Conservation (phyloP, 2,329 filamentous ascomycete species). For the Didymella lethalis region DNA sequence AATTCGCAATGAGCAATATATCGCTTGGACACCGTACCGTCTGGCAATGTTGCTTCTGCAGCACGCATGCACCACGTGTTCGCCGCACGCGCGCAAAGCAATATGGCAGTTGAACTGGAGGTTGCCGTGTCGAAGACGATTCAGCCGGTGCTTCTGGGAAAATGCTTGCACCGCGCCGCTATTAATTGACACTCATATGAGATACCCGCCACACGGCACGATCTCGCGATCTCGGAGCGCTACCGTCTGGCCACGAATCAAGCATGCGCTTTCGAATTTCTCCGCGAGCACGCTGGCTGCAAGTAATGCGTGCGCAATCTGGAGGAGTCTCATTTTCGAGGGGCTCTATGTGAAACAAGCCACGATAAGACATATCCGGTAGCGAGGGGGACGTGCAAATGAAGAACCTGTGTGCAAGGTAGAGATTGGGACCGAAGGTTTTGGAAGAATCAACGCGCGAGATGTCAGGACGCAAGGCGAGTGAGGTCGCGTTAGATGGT, state of each 20-base stretch:
- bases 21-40: not conserved
- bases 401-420: not conserved
- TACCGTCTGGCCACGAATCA: slow-evolving; percentile 4
- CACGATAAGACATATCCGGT: slow-evolving; percentile 12
- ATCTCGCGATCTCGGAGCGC: slow-evolving; percentile 18
- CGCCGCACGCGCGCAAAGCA: slow-evolving; percentile 1
- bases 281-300: slow-evolving; percentile 1
- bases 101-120: not conserved
- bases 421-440: slow-evolving; percentile 15
- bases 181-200: slow-evolving; percentile 18
- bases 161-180: slow-evolving; percentile 5
- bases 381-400: slow-evolving; percentile 17
- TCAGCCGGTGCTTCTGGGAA: not conserved
- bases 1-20: not conserved
- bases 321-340: slow-evolving; percentile 2
- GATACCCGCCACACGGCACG: slow-evolving; percentile 10
- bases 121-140: not conserved
- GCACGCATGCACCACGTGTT: not conserved
- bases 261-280: slow-evolving; percentile 10
- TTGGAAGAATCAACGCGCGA: not conserved
- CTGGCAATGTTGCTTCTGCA: not conserved
- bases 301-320: slow-evolving; percentile 1
- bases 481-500: not conserved
- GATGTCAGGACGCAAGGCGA: not conserved
- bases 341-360: slow-evolving; percentile 21